Conservation (phyloP, 1,139 yeast species). For the Saccharomycopsis phalli region DNA sequence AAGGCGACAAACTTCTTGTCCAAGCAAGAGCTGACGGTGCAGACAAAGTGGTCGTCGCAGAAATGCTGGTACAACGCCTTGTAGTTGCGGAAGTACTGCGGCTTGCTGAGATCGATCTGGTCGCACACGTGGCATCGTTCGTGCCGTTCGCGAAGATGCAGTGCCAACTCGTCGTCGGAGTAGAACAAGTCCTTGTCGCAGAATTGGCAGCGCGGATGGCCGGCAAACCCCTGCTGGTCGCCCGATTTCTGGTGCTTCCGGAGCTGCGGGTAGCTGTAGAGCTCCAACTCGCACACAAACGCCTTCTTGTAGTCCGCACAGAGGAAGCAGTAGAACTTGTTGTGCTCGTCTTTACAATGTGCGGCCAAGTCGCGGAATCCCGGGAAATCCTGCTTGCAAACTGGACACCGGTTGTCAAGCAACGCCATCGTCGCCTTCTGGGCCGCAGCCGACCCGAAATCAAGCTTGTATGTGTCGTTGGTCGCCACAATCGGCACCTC, state of each 20-base stretch:
- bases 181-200: conserved; percentile 71
- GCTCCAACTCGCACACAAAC: conserved; percentile 60
- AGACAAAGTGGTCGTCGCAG: conserved; percentile 60
- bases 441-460: conserved; percentile 41
- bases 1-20: conserved; percentile 91
- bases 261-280: conserved; percentile 55
- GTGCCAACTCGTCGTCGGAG: conserved; percentile 77
- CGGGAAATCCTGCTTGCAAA: conserved; percentile 36
- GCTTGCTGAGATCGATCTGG: conserved; percentile 50
- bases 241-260: conserved; percentile 67
- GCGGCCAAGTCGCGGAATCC: conserved; percentile 51
- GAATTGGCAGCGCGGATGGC: conserved; percentile 86
- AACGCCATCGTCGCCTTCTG: conserved; percentile 40
- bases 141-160: conserved; percentile 77
- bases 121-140: conserved; percentile 91
- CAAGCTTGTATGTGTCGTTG: conserved; percentile 40
- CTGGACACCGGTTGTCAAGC: conserved; percentile 50
- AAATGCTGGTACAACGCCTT: conserved; percentile 71
- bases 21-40: conserved; percentile 73
- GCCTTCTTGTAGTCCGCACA: conserved; percentile 72
- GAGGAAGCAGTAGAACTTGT: conserved; percentile 57
- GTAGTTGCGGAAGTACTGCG: conserved; percentile 75
- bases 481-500: conserved; percentile 32
- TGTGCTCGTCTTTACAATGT: conserved; percentile 59
- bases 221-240: conserved; percentile 62